Base-by-base conservation (phyloP, 345 rosid genomes). In the Eucalyptus curtisii region DNA sequence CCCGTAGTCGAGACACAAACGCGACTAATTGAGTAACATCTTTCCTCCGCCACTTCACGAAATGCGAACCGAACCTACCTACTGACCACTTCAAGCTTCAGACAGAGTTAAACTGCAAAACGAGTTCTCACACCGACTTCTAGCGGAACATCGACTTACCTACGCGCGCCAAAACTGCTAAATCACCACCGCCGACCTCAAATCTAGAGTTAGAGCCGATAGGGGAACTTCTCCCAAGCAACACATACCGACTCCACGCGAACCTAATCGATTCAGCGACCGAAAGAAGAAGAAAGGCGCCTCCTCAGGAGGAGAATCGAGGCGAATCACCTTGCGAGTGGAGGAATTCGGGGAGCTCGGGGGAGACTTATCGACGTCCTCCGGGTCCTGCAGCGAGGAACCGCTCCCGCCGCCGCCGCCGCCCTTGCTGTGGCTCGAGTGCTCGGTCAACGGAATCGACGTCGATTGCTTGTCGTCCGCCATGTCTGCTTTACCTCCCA, bases 271-370 rank as follows among this genome's bases (percentile, higher is more conserved):
- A 76, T 76, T 5, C 85, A 37, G 33, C 47, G 49, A 49, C 30
- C 49, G 48, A 52, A 20, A 17, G 24, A 87, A 48, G 31, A 19
- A 17, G 49, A 52, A 25, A 25, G 57, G 57, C 57, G 45, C 85
- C 4, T 20, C 24, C 48, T 14, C 15, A 44, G 22, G 24, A 37
- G 33, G 52, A 20, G n/a, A 31, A 31, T 30, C n/a, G 53, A 12
- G 48, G 40, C 24, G 30, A 31, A 16, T 17, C 47, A 96, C 99
- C 97, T 95, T 94, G 92, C 97, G 95, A 91, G 98, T 94, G 44
- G 98, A 95, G 88, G 99, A 95, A 91, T 92, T 94, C 37, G 96
- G 97, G 53, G 95, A 95, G 86, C 90, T 90, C 49, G 98, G 98
- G 76, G 96, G 93, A 86, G 97, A 93, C 89, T 94, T 95, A 7